Evolutionary conservation across 768 basidiomycete species (phyloP), one percentile per base, ranked within the genome.

Genomic region (Lactifluus hygrophoroides): DNA sequence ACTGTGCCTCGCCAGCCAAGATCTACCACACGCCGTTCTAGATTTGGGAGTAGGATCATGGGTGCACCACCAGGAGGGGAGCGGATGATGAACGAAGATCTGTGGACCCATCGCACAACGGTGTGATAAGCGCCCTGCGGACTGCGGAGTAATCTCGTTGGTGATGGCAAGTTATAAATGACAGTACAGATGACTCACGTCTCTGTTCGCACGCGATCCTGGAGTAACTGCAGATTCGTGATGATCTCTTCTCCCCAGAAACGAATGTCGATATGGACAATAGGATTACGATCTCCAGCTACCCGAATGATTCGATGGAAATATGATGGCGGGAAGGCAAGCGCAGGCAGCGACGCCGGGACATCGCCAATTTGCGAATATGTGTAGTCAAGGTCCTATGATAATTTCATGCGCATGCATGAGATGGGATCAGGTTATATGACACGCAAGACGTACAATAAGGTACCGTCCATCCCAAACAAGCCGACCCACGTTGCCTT

Each of bases 381-480:
- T 19, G 83, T 82, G 69, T 90, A 90, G 69, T 93, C 90, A 55
- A 93, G 75, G 71, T 93, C 90, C 90, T 93, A 66, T 14, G 46
- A 9, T 7, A 19, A 25, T 32, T 43, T 25, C 32, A 10, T 32
- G 10, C 10, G 25, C 23, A 9, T 17, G 19, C 10, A 25, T 59
- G 10, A 57, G 42, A 35, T 34, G 13, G 25, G 13, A 50, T 42
- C 43, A 30, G 44, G 28, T 25, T 25, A 19, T 23, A 25, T n/a
- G 49, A 54, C 61, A 65, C n/a, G 48, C 60, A 64, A 35, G 27
- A 76, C 88, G 66, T 67, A 92, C 90, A 65, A 93, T 83, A 7
- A 93, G 76, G 72, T 90, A 93, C 59, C 80, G 83, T n/a, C 90
- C 90, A 67, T 92, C 91, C 90, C 90, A 93, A 9, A 91, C 76